These are phyloP conservation scores for Zasmidium angulare DNA, from an alignment of 2,329 filamentous ascomycete species.

Conservation along the genomic window DNA sequence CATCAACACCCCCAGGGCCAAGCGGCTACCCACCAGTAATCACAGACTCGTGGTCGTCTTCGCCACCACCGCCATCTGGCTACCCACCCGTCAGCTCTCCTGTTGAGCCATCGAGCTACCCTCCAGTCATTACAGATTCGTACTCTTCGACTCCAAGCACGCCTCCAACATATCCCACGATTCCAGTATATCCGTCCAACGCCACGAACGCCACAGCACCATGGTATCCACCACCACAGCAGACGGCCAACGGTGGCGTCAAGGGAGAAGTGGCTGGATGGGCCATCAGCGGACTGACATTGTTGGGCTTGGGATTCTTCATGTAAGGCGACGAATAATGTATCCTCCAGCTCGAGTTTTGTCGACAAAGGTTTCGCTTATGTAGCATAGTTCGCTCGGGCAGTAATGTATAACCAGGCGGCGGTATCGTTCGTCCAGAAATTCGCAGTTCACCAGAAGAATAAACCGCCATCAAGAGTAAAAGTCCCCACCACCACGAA, in stretches of 20 bases:
- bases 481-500: neutral
- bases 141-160: neutral
- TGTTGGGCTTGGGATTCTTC: slow-evolving; percentile 2
- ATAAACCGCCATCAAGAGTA: neutral
- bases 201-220: slow-evolving; percentile 7
- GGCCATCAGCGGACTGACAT: neutral
- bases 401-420: neutral
- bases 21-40: neutral
- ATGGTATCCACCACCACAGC: slow-evolving; percentile 6
- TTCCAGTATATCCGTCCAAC: neutral
- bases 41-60: too few relatives aligned
- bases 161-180: neutral
- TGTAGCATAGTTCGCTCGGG: neutral
- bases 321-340: neutral
- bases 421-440: too few relatives aligned
- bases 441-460: too few relatives aligned
- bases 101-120: neutral
- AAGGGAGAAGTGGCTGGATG: neutral
- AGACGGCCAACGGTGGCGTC: slow-evolving; percentile 2
- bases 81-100: too few relatives aligned
- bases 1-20: neutral
- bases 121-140: neutral
- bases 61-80: too few relatives aligned
- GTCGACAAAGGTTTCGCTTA: neutral
- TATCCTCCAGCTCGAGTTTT: neutral